A percentile compares a stretch with the other conserved stretches of the same genome.
Conservation (phyloP, 768 basidiomycete species). For the Suillus spraguei region DNA sequence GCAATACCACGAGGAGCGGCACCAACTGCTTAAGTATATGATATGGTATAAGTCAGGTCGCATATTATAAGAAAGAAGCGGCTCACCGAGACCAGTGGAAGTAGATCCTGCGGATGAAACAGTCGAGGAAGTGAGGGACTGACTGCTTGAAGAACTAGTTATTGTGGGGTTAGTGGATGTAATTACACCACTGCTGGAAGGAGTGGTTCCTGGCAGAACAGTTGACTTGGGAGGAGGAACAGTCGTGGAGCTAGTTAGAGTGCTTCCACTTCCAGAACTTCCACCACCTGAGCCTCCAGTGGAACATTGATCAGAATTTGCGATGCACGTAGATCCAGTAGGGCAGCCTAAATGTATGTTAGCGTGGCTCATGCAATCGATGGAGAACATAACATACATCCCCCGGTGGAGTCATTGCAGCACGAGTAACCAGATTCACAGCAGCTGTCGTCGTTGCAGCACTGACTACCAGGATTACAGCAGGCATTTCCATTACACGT, state of each 20-base stretch:
- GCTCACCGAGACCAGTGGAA: constrained; percentile 8
- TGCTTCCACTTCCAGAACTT: background rate
- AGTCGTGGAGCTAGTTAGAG: background rate
- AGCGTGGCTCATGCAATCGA: background rate
- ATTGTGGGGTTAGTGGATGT: background rate
- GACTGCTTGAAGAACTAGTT: background rate
- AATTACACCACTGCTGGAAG: background rate
- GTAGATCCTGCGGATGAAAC: constrained; percentile 5
- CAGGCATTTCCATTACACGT: constrained; percentile 19
- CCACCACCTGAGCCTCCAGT: background rate
- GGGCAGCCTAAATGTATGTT: constrained; percentile 21
- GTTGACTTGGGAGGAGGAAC: background rate
- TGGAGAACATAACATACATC: constrained; percentile 20
- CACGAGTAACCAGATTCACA: constrained; percentile 19
- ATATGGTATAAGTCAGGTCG: background rate
- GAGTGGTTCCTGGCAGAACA: constrained; percentile 1
- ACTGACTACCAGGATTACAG: constrained; percentile 10
- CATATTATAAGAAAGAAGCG: background rate
- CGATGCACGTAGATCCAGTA: background rate
- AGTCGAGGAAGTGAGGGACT: background rate
- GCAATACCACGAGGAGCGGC: constrained; percentile 18
- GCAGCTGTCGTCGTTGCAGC: constrained; percentile 3
- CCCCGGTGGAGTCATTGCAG: constrained; percentile 24
- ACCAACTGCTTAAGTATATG: background rate
- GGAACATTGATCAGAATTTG: background rate